Base-by-base conservation (phyloP, 2,329 filamentous ascomycete genomes). In the Fusarium nisikadoi region DNA sequence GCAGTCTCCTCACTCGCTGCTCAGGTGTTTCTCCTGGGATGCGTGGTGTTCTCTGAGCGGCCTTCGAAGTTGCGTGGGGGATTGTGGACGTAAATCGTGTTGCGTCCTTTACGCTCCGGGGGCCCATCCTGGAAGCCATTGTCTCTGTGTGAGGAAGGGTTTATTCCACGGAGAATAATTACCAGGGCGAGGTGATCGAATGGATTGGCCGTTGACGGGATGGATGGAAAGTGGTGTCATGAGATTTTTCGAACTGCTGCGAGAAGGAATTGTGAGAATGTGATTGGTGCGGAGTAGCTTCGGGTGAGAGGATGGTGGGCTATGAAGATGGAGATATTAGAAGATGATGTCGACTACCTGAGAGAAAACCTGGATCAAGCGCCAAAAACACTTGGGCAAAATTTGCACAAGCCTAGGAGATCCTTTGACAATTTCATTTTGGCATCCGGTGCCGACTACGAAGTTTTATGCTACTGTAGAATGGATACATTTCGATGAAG, bases 71-170 rank as follows among this genome's bases (percentile, higher is more conserved):
- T 76, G 92, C 93, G 83, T 94, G 92, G 57, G 84, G 83, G 65
- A 84, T 83, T 64, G 83, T 84, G 62, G 83, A 84, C 39, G 83
- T 85, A 80, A 85, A 96, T 79, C 93, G 91, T 77, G 93, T 96
- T 74, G 93, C 93, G 81, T 95, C 93, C 76, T 89, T 89, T 80
- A 93, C 91, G 83, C 90, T 93, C 79, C 92, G 91, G 68, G 92
- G 87, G 72, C 84, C 84, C 47, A 85, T 81, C 74, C 81, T 80
- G 38, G 82, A 81, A 62, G 81, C 80, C 83, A 85, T 85, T 76
- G 66, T 84, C 49, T 53, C 23, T 35, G 13, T 75, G 38, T 54
- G 23, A 35, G 47, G 17, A 35, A 35, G 38, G 23, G 16, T 35
- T n/a, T 43, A 23, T 27, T 33, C 56, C 29, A 56, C 31, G 45